Evolutionary conservation across 495 filamentous ascomycete genomes (phyloP).

Genomic region (Aspergillus campestris): DNA sequence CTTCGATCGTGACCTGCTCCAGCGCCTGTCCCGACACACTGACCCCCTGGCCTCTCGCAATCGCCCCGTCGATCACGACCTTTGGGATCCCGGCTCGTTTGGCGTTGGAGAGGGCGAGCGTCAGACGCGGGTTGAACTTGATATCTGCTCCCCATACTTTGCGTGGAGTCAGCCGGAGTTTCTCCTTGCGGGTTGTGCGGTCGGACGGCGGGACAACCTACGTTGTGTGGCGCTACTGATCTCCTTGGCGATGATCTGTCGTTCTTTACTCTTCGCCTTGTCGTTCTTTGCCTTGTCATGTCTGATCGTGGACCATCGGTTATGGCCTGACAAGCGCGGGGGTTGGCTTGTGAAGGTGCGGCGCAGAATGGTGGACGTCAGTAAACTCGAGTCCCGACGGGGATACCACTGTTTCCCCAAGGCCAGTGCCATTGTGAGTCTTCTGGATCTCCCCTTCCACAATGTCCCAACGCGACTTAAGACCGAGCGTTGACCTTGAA

Average conservation of each 20-base stretch:
- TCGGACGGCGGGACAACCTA: slow-evolving; percentile 14
- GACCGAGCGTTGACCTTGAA: too few relatives aligned
- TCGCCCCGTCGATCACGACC: slow-evolving; percentile 68
- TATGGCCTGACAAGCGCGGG: slow-evolving; percentile 60
- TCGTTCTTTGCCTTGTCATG: slow-evolving; percentile 88
- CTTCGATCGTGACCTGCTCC: slow-evolving; percentile 71
- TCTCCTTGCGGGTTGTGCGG: background rate
- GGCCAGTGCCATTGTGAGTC: too few relatives aligned
- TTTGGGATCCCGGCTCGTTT: slow-evolving; percentile 87
- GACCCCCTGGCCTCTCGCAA: slow-evolving; percentile 78
- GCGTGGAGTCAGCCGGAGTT: too few relatives aligned
- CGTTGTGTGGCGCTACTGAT: slow-evolving; percentile 47
- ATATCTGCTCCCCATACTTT: slow-evolving; percentile 59
- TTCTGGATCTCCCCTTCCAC: too few relatives aligned
- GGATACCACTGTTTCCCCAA: too few relatives aligned
- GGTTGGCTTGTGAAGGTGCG: slow-evolving; percentile 46
- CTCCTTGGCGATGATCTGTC: slow-evolving; percentile 41
- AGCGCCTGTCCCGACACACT: slow-evolving; percentile 62
- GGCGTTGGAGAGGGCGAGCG: slow-evolving; percentile 60
- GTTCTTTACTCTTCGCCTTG: slow-evolving; percentile 43
- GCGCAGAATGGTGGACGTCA: slow-evolving; percentile 3
- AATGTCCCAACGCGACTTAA: too few relatives aligned
- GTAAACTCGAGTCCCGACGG: too few relatives aligned
- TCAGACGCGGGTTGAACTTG: slow-evolving; percentile 64
- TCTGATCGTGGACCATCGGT: slow-evolving; percentile 88